Evolutionary conservation across 2,329 filamentous ascomycete species (phyloP).

Genomic region (Penicillium sumatraense): DNA sequence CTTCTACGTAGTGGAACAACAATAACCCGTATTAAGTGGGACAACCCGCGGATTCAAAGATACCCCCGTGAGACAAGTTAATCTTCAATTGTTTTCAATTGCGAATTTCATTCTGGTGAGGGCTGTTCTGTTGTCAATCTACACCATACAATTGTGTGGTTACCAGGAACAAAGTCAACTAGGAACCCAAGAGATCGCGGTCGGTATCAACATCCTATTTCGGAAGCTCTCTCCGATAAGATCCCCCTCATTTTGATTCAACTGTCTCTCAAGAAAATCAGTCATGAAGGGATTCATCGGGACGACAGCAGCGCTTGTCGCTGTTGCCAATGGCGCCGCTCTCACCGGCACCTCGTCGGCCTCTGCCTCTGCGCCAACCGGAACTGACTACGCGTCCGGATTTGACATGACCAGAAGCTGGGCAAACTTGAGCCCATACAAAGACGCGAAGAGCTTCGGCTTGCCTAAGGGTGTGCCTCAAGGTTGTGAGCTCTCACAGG

Average conservation of each 20-base stretch:
- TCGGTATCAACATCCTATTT: neutral
- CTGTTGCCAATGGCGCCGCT: conserved; percentile 8
- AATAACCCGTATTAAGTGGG: conserved; percentile 2
- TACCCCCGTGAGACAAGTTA: neutral
- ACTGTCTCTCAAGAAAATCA: neutral
- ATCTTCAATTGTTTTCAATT: neutral
- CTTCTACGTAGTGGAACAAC: neutral
- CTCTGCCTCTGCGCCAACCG: conserved; percentile 26
- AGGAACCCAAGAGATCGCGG: neutral
- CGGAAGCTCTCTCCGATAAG: neutral
- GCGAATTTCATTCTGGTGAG: neutral
- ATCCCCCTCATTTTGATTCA: neutral
- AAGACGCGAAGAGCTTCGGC: conserved; percentile 29
- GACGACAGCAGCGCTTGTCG: conserved; percentile 2
- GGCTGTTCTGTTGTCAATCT: neutral
- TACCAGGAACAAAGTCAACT: neutral
- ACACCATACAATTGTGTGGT: neutral
- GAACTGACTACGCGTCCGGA: conserved; percentile 29
- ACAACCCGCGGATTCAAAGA: conserved; percentile 1
- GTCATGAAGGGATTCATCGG: conserved; percentile 17
- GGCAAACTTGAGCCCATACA: conserved; percentile 38
- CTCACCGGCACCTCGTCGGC: conserved; percentile 8
- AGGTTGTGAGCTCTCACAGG: conserved; percentile 62
- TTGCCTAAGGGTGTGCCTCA: conserved; percentile 52
- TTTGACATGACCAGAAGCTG: conserved; percentile 38